Base-by-base conservation (phyloP, 2,329 filamentous ascomycete species). In the Thielaviopsis musarum region DNA sequence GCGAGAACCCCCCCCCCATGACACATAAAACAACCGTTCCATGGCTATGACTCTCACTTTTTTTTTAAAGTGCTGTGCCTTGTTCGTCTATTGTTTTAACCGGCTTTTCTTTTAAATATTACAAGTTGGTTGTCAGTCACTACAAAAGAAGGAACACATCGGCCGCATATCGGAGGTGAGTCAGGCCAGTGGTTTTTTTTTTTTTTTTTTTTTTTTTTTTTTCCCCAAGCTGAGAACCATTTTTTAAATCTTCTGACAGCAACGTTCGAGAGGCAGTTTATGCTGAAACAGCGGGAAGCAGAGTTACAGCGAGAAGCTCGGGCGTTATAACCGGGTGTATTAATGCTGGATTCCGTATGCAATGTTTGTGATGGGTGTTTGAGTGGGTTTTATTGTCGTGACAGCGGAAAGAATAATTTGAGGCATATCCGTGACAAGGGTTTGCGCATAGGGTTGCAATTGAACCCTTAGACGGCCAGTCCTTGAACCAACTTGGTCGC, bases 401-500 rank as follows among this genome's bases (percentile, higher is more conserved):
- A 5, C 30, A 10, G 5, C 30, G 30, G 9, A 34, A 34, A 34
- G 30, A 34, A 10, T 6, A 10, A 34, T 7, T 7, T 34, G 10
- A 34, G 10, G 4, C 10, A 34, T 34, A 34, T 10, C 24, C 5
- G 6, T 34, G 9, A 10, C 10, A 10, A 34, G 30, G 30, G 30
- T 34, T 10, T 34, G 9, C 7, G 30, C 2, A 12, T 45, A 45
- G 38, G 38, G 38, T 45, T 45, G 6, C n/a, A n/a, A n/a, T n/a
- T 45, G 10, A 45, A 45, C 38, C 38, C 38, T 45, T 45, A 45
- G 13, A 45, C n/a, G 38, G 5, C 15, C 7, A 45, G 54, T 22
- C 56, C 48, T 41, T 52, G 61, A 15, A 77, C 70, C 63, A 79
- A 65, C 21, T 66, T 65, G 2, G 69, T 67, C 10, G 80, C 76